Conservation (phyloP, 768 basidiomycete genomes). For the Pleurotus platypus region DNA sequence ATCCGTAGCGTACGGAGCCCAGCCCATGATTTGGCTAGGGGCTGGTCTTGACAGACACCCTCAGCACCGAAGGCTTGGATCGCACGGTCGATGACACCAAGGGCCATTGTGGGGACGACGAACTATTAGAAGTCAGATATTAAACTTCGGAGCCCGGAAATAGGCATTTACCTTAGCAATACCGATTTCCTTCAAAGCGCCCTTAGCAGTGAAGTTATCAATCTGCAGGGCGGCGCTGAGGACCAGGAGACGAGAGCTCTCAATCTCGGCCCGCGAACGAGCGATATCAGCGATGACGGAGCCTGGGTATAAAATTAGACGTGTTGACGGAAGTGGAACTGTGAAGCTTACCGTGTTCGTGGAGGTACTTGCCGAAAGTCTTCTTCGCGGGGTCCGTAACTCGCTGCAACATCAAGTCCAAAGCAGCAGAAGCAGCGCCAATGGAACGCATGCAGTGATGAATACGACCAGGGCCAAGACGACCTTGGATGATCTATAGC, state of each 20-base stretch:
- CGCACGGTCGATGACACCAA: constrained; percentile 86
- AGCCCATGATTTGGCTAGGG: constrained; percentile 76
- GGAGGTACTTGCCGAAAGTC: constrained; percentile 91
- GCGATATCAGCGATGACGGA: constrained; percentile 91
- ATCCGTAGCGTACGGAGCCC: constrained; percentile 82
- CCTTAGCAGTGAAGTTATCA: constrained; percentile 88
- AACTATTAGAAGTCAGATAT: constrained; percentile 50
- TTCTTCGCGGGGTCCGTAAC: constrained; percentile 90
- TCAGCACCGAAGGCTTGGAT: constrained; percentile 98
- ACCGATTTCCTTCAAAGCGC: constrained; percentile 95
- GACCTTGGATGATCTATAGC: constrained; percentile 86
- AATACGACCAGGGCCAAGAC: constrained; percentile 93
- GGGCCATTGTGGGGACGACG: constrained; percentile 88
- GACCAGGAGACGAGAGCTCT: constrained; percentile 82
- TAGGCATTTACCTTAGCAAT: constrained; percentile 76
- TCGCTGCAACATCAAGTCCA: constrained; percentile 85
- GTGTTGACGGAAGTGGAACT: too few relatives aligned
- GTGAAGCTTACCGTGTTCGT: constrained; percentile 70
- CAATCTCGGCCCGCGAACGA: constrained; percentile 89
- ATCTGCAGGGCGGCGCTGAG: constrained; percentile 90
- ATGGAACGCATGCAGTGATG: constrained; percentile 99
- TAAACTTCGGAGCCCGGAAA: background rate
- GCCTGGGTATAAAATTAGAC: constrained; percentile 36
- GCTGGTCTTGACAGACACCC: constrained; percentile 87
- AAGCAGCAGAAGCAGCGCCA: constrained; percentile 78